These are phyloP conservation scores for Medicago arabica DNA, from an alignment of 306 rosid species.

Conservation along the genomic window DNA sequence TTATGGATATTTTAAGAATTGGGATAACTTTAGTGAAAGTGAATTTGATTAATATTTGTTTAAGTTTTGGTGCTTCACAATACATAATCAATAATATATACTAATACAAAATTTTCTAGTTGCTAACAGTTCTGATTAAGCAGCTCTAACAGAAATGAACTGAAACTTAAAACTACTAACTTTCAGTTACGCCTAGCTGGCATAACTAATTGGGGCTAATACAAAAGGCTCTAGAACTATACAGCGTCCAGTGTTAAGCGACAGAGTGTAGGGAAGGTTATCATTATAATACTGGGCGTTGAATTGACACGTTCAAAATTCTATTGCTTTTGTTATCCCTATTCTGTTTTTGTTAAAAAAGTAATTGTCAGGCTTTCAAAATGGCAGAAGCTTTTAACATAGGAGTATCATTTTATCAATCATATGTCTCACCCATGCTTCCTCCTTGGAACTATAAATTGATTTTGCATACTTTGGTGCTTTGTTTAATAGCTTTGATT, in stretches of 20 bases:
- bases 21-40: background rate
- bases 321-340: background rate
- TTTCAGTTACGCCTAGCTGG: background rate
- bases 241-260: background rate
- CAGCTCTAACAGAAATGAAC: background rate
- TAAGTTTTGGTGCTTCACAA: background rate
- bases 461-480: conserved; percentile 11
- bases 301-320: conserved; percentile 19
- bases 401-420: background rate
- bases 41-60: background rate
- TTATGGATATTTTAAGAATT: background rate
- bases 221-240: background rate
- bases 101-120: background rate
- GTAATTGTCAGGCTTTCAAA: conserved; percentile 12
- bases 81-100: background rate
- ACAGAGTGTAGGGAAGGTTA: background rate
- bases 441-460: conserved; percentile 4
- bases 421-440: conserved; percentile 1
- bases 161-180: background rate
- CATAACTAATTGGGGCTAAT: background rate
- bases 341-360: background rate
- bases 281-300: background rate
- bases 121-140: background rate
- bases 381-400: conserved; percentile 18
- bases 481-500: conserved; percentile 70